Evolutionary conservation across 75 land plant genomes (phyloP).

Genomic region (Sequoiadendron giganteum): DNA sequence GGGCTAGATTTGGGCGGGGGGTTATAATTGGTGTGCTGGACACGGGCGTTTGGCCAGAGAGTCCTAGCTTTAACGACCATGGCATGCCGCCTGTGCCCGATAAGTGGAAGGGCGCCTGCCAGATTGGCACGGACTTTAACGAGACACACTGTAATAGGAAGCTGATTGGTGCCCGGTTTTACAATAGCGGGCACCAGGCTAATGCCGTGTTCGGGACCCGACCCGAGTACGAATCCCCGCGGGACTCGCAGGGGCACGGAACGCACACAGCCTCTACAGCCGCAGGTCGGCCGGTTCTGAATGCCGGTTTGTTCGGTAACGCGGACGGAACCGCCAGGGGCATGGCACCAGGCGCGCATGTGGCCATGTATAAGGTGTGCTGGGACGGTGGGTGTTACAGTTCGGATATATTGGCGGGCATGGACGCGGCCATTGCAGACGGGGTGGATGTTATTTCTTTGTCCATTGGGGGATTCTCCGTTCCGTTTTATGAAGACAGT

Average conservation of each 20-base stretch:
- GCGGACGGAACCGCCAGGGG: slow-evolving; percentile 36
- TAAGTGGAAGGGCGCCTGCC: slow-evolving; percentile 52
- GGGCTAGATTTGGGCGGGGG: slow-evolving; percentile 34
- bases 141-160: slow-evolving; percentile 43
- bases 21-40: slow-evolving; percentile 53
- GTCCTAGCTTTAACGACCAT: slow-evolving; percentile 46
- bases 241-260: slow-evolving; percentile 48
- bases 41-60: slow-evolving; percentile 41
- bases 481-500: slow-evolving; percentile 33
- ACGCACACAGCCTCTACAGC: slow-evolving; percentile 50
- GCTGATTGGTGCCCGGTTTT: slow-evolving; percentile 53
- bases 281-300: slow-evolving; percentile 25
- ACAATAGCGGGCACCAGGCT: slow-evolving; percentile 19
- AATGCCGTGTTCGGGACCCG: background rate
- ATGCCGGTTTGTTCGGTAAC: slow-evolving; percentile 27
- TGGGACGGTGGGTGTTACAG: slow-evolving; percentile 50
- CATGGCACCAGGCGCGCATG: slow-evolving; percentile 38
- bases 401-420: slow-evolving; percentile 53
- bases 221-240: slow-evolving; percentile 15
- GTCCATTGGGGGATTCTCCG: slow-evolving; percentile 38
- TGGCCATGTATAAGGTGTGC: slow-evolving; percentile 49
- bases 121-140: slow-evolving; percentile 30
- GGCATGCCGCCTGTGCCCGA: slow-evolving; percentile 37
- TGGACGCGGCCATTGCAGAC: slow-evolving; percentile 42
- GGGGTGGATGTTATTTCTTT: slow-evolving; percentile 44